Evolutionary conservation across 192 early-diverging fungal species (phyloP).

Genomic region (Linderina pennispora): DNA sequence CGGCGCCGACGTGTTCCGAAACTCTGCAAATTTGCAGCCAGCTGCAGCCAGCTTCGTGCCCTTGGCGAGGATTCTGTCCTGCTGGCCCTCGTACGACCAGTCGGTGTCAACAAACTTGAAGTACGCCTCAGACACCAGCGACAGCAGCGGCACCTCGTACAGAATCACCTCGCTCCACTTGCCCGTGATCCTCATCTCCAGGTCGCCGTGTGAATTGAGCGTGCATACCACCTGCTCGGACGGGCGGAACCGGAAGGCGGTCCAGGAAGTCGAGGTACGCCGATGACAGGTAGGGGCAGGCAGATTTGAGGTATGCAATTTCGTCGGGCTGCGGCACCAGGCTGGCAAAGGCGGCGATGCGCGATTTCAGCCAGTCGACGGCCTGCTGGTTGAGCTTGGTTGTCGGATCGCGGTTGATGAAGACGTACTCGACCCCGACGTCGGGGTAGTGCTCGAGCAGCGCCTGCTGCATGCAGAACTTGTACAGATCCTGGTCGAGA

Average conservation of each 20-base stretch:
- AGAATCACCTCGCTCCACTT: slow-evolving; percentile 67
- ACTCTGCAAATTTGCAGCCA: slow-evolving; percentile 70
- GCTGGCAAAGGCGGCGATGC: slow-evolving; percentile 25
- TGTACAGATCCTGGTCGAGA: slow-evolving; percentile 81
- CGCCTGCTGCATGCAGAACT: slow-evolving; percentile 77
- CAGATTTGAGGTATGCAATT: slow-evolving; percentile 35
- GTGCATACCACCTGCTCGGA: slow-evolving; percentile 5
- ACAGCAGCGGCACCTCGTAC: slow-evolving; percentile 68
- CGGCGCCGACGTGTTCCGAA: slow-evolving; percentile 71
- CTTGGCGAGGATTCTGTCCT: slow-evolving; percentile 49
- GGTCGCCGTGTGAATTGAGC: slow-evolving; percentile 6
- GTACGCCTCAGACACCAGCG: slow-evolving; percentile 64
- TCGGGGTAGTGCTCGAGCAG: slow-evolving; percentile 64
- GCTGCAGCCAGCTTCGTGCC: slow-evolving; percentile 39
- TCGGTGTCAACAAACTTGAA: slow-evolving; percentile 62
- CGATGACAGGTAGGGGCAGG: slow-evolving; percentile 51
- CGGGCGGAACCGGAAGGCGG: slow-evolving; percentile 50
- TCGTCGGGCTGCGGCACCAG: slow-evolving; percentile 14
- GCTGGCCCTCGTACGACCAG: slow-evolving; percentile 61
- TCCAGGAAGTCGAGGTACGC: slow-evolving; percentile 57
- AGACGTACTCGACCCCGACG: slow-evolving; percentile 53
- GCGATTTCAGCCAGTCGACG: slow-evolving; percentile 38
- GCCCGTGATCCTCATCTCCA: slow-evolving; percentile 52
- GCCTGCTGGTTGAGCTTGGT: slow-evolving; percentile 37
- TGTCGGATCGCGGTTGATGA: slow-evolving; percentile 56